These are phyloP conservation scores for Benincasa hispida DNA, from an alignment of 306 rosid genomes.

Conservation along the genomic window DNA sequence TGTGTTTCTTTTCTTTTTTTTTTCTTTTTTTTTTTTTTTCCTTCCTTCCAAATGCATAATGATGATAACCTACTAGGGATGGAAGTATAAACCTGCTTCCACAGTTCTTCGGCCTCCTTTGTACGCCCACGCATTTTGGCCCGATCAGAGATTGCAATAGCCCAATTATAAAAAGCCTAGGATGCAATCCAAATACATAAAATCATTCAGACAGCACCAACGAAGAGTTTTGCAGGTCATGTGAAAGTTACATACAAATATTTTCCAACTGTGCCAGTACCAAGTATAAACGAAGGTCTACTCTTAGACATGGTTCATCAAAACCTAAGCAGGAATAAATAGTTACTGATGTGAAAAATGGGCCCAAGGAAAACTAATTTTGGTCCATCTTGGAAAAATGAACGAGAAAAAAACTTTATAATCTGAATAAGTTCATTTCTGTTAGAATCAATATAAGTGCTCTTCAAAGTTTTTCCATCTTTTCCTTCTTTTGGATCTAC, in stretches of 20 bases:
- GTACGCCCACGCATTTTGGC: conserved; percentile 99
- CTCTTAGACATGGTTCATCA: not conserved
- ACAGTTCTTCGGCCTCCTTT: conserved; percentile 97
- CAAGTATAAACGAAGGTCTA: not conserved
- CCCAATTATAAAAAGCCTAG: conserved; percentile 99
- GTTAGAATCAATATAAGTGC: not conserved
- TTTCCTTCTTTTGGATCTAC: not conserved
- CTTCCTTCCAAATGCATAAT: not conserved
- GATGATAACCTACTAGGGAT: not conserved
- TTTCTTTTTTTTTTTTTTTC: too few species aligned
- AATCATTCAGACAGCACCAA: not conserved
- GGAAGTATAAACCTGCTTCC: conserved; percentile 79
- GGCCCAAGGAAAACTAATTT: not conserved
- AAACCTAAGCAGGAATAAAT: not conserved
- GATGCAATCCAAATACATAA: conserved; percentile 1
- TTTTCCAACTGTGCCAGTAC: not conserved
- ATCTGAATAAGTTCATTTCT: not conserved
- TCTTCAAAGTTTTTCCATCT: not conserved
- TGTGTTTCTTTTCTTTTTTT: too few species aligned
- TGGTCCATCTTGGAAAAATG: not conserved
- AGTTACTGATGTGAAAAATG: not conserved
- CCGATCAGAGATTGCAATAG: conserved; percentile 96
- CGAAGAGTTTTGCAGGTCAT: not conserved
- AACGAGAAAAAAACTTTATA: not conserved
- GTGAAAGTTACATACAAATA: not conserved